A percentile compares a stretch with the other conserved stretches of the same genome.
Conservation (phyloP, 352 stramenopile species). For the Globisporangium polare region DNA sequence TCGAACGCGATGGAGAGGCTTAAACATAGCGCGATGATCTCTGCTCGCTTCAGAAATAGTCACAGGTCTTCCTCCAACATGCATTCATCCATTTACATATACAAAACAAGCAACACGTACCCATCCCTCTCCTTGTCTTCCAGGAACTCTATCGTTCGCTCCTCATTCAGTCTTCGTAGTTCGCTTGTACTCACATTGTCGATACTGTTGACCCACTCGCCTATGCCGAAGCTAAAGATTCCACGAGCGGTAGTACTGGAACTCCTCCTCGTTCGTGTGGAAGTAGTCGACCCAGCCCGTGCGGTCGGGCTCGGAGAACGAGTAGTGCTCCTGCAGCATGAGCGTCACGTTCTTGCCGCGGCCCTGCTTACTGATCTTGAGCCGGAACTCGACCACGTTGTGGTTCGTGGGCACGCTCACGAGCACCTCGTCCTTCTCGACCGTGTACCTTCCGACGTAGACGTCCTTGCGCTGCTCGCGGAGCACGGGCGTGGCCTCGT, state of each 20-base stretch:
- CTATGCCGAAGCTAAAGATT: conserved; percentile 28
- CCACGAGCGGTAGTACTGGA: conserved; percentile 74
- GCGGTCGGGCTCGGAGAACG: conserved; percentile 63
- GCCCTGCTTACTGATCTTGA: conserved; percentile 41
- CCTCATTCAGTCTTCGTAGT: neutral
- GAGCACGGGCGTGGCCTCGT: conserved; percentile 39
- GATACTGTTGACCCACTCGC: neutral
- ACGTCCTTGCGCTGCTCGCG: conserved; percentile 35
- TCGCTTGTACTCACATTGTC: neutral
- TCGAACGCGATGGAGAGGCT: neutral
- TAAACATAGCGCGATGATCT: neutral
- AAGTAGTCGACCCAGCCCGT: conserved; percentile 66
- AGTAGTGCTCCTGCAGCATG: conserved; percentile 64
- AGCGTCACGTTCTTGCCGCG: conserved; percentile 58
- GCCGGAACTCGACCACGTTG: conserved; percentile 66
- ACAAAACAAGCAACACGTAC: neutral
- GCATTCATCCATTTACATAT: neutral
- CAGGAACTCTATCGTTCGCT: neutral
- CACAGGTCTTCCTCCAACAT: neutral
- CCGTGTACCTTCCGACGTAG: conserved; percentile 50
- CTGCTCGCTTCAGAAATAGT: neutral
- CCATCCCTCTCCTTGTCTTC: neutral
- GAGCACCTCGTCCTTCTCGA: conserved; percentile 60
- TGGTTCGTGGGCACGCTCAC: conserved; percentile 67
- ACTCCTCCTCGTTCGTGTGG: conserved; percentile 68